Conservation (phyloP, 2,329 filamentous ascomycete species). For the Alternaria ventricosa region DNA sequence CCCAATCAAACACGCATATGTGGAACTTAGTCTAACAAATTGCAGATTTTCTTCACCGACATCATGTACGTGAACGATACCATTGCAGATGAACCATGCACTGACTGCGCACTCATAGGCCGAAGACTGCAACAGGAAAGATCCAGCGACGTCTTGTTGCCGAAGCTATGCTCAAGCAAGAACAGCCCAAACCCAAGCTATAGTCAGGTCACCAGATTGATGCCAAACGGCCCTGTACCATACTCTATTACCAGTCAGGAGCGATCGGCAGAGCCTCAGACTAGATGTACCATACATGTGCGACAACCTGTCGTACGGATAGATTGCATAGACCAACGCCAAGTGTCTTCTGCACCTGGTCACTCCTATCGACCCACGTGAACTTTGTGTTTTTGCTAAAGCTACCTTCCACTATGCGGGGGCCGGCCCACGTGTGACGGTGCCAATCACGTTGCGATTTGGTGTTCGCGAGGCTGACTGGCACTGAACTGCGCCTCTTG, state of each 20-base stretch:
- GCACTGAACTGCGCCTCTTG: slow-evolving; percentile 1
- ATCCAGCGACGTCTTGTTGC: slow-evolving; percentile 87
- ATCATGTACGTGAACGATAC: slow-evolving; percentile 61
- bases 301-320: slow-evolving; percentile 12
- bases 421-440: slow-evolving; percentile 7
- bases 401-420: slow-evolving; percentile 1
- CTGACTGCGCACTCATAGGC: slow-evolving; percentile 42
- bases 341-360: slow-evolving; percentile 2
- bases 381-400: slow-evolving; percentile 1
- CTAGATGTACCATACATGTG: slow-evolving; percentile 8
- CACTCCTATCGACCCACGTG: slow-evolving; percentile 1
- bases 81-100: not conserved
- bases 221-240: slow-evolving; percentile 6
- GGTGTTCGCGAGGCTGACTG: slow-evolving; percentile 5
- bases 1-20: slow-evolving; percentile 8
- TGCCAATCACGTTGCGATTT: slow-evolving; percentile 10
- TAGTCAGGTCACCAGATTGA: slow-evolving; percentile 37
- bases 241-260: not conserved
- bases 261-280: slow-evolving; percentile 4
- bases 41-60: slow-evolving; percentile 77
- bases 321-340: slow-evolving; percentile 11
- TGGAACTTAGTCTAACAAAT: slow-evolving; percentile 26
- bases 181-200: slow-evolving; percentile 61
- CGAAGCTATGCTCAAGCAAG: slow-evolving; percentile 79
- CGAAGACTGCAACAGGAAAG: slow-evolving; percentile 92